Evolutionary conservation across 75 land plant genomes (phyloP), one percentile per base, ranked within the genome.

Genomic region (Pinus taeda): DNA sequence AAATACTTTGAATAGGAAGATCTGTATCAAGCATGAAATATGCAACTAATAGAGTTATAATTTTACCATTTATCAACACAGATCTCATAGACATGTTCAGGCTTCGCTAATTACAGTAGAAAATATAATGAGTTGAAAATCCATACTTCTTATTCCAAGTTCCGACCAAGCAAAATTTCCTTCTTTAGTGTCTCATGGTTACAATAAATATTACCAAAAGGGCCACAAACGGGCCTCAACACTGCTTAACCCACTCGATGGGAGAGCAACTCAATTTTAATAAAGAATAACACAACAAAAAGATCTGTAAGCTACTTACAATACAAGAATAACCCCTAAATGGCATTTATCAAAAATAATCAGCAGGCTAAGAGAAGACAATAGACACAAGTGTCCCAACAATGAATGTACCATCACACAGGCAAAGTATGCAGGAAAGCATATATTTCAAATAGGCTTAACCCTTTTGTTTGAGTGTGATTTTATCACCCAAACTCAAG

Each of bases 401-500:
- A 20, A 69, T 18, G 3, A 9, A 49, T n/a, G 71, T 49, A 42
- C 9, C 18, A 69, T 11, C 12, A 11, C 18, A 11, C 45, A 20
- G 49, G 37, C n/a, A 39, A 42, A 53, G 42, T 36, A 69, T 11
- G 9, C 71, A 29, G 22, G 20, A 24, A 29, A 24, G 13, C 14
- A 62, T 62, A 62, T 24, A 29, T 62, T 29, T 7, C 24, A 62
- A 0, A 29, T 24, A 0, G 20, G 15, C 67, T 79, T 58, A 82
- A 57, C 92, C 96, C 75, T 95, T 95, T 79, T 95, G 98, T 70
- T 95, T 95, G 70, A 95, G 85, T 24, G 98, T 95, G 67, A 95
- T 95, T 81, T 95, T 95, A 83, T 95, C 98, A 18, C 98, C 98
- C 69, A 95, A 81, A 78, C 98, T 95, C 69, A 95, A 93, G 15